These are phyloP conservation scores for Fusarium globosum DNA, from an alignment of 2,329 filamentous ascomycete genomes.

Conservation along the genomic window DNA sequence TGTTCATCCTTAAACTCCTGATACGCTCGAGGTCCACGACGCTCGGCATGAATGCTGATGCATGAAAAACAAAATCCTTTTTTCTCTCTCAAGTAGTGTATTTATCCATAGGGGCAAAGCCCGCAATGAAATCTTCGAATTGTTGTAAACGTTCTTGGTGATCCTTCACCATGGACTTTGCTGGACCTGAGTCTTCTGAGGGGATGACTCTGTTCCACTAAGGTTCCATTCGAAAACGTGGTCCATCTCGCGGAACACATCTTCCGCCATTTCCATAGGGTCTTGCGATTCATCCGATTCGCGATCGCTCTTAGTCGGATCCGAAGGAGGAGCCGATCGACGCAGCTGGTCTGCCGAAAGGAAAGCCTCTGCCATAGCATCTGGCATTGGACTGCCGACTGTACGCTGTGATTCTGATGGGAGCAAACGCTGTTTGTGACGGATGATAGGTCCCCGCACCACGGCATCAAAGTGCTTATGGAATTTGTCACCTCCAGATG, in stretches of 20 bases:
- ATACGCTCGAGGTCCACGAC: background rate
- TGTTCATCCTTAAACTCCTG: constrained; percentile 26
- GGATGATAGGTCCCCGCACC: constrained; percentile 49
- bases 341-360: constrained; percentile 40
- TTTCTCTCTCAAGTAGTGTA: background rate
- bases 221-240: constrained; percentile 52
- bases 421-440: constrained; percentile 48
- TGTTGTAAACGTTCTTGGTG: background rate
- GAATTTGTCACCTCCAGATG: constrained; percentile 54
- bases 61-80: background rate
- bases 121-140: background rate
- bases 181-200: constrained; percentile 29
- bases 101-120: background rate
- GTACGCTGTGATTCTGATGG: constrained; percentile 56
- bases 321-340: constrained; percentile 3
- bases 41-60: background rate
- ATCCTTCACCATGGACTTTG: constrained; percentile 45
- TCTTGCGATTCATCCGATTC: constrained; percentile 44
- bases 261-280: constrained; percentile 51
- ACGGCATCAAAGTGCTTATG: constrained; percentile 61
- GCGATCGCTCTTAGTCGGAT: constrained; percentile 16
- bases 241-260: constrained; percentile 52
- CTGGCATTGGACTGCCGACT: constrained; percentile 37
- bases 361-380: constrained; percentile 44
- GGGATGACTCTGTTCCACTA: constrained; percentile 19